Evolutionary conservation across 2,329 filamentous ascomycete genomes (phyloP), one percentile per base, ranked within the genome.

Genomic region (Cercospora brassicicola): DNA sequence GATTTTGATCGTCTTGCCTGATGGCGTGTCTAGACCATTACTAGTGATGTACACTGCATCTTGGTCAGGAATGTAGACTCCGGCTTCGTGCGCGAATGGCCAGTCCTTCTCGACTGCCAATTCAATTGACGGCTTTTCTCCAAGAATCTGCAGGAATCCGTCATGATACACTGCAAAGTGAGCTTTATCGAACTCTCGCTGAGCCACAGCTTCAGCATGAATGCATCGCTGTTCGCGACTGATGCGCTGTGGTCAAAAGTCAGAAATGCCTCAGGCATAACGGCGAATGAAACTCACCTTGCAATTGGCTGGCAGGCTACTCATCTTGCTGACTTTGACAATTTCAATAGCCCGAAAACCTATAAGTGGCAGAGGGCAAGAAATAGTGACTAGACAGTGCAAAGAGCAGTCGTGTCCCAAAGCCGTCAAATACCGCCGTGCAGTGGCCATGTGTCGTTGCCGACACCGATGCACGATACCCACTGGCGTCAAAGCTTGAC

Each of bases 41-140:
- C 77, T 79, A 2, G 81, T 81, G 18, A 83, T 77, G 70, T 81
- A 83, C 6, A 82, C 66, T 23, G 78, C 78, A 68, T 82, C 79
- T 57, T 76, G 71, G 10, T 71, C 66, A 6, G 76, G 75, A 36
- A 76, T 56, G 69, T 77, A 79, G n/a, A 78, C 76, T 36, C 74
- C 76, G 26, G 77, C 77, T 73, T 83, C 82, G 71, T 83, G 82
- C 1, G 76, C 75, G 63, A 77, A 76, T 9, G 71, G 71, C 59
- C 71, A 74, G 55, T 74, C 71, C 42, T 73, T 73, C 51, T 74
- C 70, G 1, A 76, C 26, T 3, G 62, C 73, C 8, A 74, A 65
- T 9, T 69, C 53, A 9, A 76, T 71, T 13, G 59, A 66, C 26
- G 76, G 72, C 2, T 59, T 55, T 13, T 60, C 13, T 42, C 76